Evolutionary conservation across 2,329 filamentous ascomycete species (phyloP), one percentile per base, ranked within the genome.

Genomic region (Talaromyces sp.): DNA sequence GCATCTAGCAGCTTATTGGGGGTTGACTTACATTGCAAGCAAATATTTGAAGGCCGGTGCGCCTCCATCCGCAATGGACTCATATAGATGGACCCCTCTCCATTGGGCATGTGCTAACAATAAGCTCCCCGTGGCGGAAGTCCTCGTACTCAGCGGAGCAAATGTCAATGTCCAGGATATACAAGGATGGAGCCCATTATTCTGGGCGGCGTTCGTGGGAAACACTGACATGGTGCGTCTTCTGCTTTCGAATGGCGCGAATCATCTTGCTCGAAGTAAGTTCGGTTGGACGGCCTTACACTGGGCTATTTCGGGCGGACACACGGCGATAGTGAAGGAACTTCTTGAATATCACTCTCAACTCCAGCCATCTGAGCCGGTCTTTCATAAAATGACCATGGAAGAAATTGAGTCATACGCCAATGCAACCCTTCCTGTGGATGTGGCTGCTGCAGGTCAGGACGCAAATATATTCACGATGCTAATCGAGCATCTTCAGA

Each of bases 281-380:
- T 50, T 63, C 35, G 56, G 56, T 43, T 59, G 56, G 57, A 65
- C 63, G n/a, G 22, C 58, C 25, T 61, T 65, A 45, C 63, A 65
- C 10, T 65, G 63, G 63, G 63, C 57, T 9, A 61, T 65, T 37
- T 65, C 37, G 31, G 39, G 43, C 22, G 63, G 41, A 11, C 56
- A 65, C 33, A 61, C n/a, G 10, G 43, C 33, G 27, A 39, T 65
- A 33, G 57, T 52, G 22, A 61, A 65, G 22, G 43, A 65, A 41
- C 63, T 62, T 19, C 43, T 65, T 19, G 57, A 62, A 25, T 41
- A 62, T 27, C 27, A 52, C 27, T 52, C 49, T 19, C 49, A 52
- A 4, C n/a, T 27, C 15, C 15, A 33, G 25, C 19, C 45, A 41
- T 22, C 57, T 22, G 27, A 65, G 17, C 56, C 57, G 19, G 25